Evolutionary conservation across 805 yeast species (phyloP).

Genomic region (Candida multigemmis): DNA sequence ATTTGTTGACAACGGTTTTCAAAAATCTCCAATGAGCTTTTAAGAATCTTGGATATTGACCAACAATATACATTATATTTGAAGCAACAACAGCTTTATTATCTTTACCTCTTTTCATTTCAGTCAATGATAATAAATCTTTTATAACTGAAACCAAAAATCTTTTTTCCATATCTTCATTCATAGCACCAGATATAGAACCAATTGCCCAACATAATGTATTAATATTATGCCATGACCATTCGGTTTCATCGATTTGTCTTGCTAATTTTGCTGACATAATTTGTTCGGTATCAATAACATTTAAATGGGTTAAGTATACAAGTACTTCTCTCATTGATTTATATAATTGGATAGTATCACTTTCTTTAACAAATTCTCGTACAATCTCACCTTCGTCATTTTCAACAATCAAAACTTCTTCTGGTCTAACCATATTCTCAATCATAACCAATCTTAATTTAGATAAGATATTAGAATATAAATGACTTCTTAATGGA

Average conservation of each 20-base stretch:
- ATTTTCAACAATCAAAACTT: slow-evolving; percentile 91
- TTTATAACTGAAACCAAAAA: slow-evolving; percentile 90
- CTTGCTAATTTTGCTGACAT: slow-evolving; percentile 87
- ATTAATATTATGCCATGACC: slow-evolving; percentile 99
- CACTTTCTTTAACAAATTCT: slow-evolving; percentile 94
- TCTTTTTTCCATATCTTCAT: slow-evolving; percentile 92
- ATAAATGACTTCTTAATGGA: slow-evolving; percentile 81
- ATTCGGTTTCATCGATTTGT: slow-evolving; percentile 92
- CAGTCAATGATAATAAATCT: slow-evolving; percentile 85
- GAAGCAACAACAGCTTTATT: slow-evolving; percentile 99
- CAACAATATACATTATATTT: slow-evolving; percentile 99
- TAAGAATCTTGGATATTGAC: slow-evolving; percentile 95
- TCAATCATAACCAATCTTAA: slow-evolving; percentile 91
- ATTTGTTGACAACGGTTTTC: slow-evolving; percentile 89
- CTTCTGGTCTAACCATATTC: slow-evolving; percentile 98
- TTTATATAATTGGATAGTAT: slow-evolving; percentile 91
- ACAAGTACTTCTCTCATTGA: slow-evolving; percentile 94
- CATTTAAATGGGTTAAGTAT: slow-evolving; percentile 91
- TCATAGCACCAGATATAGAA: slow-evolving; percentile 97
- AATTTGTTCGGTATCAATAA: slow-evolving; percentile 85
- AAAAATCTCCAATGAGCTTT: slow-evolving; percentile 98
- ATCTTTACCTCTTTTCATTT: slow-evolving; percentile 94
- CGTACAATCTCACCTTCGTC: slow-evolving; percentile 99
- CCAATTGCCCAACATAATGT: slow-evolving; percentile 99
- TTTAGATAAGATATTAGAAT: slow-evolving; percentile 68